Evolutionary conservation across 2,329 filamentous ascomycete species (phyloP), one percentile per base, ranked within the genome.

Genomic region (Kalmusia sp.): DNA sequence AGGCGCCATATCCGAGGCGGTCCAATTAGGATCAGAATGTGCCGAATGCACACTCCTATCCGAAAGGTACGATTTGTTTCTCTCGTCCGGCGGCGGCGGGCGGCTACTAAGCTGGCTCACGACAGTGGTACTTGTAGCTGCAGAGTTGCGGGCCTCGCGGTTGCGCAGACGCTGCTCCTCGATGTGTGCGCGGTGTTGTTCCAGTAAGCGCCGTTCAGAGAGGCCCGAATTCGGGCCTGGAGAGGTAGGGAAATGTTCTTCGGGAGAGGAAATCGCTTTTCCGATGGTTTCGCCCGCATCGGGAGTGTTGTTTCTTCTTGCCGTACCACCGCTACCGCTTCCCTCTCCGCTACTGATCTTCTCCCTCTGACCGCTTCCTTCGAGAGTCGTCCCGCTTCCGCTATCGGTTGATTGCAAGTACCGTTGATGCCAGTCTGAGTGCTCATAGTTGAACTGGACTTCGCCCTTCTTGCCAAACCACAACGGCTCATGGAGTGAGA

Each of bases 391-490:
- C 1, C 35, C 50, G 27, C 40, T 51, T 2, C 47, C 37, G n/a
- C 25, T 37, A 11, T 22, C 48, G 31, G 39, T 21, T 14, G 19
- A 15, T 14, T 30, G 21, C 41, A 67, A 34, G 3, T 64, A 35
- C 11, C 59, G 51, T 15, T 51, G 57, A 19, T 71, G 68, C 69
- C 67, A 70, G 5, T 59, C 61, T 15, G 57, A 64, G 34, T 70
- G 63, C 38, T 69, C 65, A 43, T 84, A 81, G 39, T 78, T 72
- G 65, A 83, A 81, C 25, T 84, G 75, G 12, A 82, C 64, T 55
- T 86, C 82, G 24, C 84, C 54, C 30, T 81, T 78, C 68, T 81
- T 82, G 57, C 82, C 84, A 64, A 84, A 86, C 67, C 83, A 81
- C 34, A 81, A 76, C 2, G 84, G 83, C 58, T 82, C 80, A 6